phyloP scores from a whole-genome alignment of 2,329 filamentous ascomycete genomes.

The Bipolaris victoriae region DNA sequence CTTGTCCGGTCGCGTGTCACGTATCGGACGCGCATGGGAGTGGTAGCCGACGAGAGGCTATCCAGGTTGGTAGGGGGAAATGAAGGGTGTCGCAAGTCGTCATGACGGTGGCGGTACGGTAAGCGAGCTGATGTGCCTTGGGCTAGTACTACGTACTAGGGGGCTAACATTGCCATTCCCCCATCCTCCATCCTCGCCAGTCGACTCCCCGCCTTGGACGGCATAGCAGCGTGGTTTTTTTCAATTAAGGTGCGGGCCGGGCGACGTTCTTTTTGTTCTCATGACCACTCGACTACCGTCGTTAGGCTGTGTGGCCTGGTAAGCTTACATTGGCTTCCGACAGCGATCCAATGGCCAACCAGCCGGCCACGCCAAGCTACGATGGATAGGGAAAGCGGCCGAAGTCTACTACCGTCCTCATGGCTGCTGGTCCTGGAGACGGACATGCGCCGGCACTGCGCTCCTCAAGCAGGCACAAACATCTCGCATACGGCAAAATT shows the following conservation, averaged over 20 bases:
- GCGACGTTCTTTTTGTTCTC: slow-evolving; percentile 9
- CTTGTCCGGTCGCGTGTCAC: background rate
- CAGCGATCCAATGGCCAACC: slow-evolving; percentile 12
- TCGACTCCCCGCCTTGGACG: slow-evolving; percentile 9
- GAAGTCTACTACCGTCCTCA: background rate
- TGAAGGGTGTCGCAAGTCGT: slow-evolving; percentile 12
- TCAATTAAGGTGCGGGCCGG: slow-evolving; percentile 17
- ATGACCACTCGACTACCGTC: slow-evolving; percentile 5
- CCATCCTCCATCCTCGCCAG: background rate
- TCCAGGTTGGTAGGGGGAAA: slow-evolving; percentile 16
- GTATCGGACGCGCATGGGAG: slow-evolving; percentile 6
- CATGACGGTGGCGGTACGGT: slow-evolving; percentile 7
- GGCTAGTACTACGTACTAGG: background rate
- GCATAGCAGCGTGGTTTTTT: background rate
- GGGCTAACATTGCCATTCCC: background rate
- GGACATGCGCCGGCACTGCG: slow-evolving; percentile 3
- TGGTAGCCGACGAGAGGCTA: slow-evolving; percentile 10
- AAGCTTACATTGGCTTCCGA: slow-evolving; percentile 4
- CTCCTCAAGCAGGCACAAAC: background rate
- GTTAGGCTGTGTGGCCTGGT: background rate
- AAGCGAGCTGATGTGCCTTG: slow-evolving; percentile 11
- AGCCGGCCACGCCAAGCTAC: background rate
- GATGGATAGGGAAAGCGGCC: slow-evolving; percentile 10
- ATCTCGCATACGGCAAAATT: background rate
- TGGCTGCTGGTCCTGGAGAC: background rate